A percentile compares a stretch with the other conserved stretches of the same genome.
Conservation (phyloP, 2,329 filamentous ascomycete species). For the Peltaster fructicola region DNA sequence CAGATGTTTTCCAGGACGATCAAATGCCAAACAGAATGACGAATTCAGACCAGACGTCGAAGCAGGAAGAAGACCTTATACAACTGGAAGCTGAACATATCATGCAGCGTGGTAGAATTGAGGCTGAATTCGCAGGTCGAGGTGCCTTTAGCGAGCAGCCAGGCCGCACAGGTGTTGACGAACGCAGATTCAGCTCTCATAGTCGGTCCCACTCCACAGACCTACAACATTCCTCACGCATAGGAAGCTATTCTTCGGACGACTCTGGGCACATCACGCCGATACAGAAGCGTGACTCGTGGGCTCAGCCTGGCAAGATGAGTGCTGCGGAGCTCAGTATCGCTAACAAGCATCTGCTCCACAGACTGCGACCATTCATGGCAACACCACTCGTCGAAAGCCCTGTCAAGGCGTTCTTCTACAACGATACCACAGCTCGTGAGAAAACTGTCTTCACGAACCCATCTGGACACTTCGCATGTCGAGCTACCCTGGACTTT, state of each 20-base stretch:
- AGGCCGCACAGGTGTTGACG: conserved; percentile 27
- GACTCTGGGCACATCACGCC: conserved; percentile 15
- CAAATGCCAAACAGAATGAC: conserved; percentile 24
- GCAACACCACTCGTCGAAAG: conserved; percentile 61
- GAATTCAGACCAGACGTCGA: no score
- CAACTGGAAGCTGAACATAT: conserved; percentile 61
- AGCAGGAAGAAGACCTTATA: conserved; percentile 47
- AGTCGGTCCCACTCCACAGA: conserved; percentile 1
- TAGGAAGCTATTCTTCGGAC: conserved; percentile 9
- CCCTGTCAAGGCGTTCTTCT: conserved; percentile 87
- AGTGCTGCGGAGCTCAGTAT: conserved; percentile 55
- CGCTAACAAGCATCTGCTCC: conserved; percentile 78
- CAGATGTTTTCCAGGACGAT: conserved; percentile 20
- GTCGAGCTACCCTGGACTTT: conserved; percentile 70
- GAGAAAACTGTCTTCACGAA: conserved; percentile 75
- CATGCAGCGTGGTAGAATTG: conserved; percentile 50
- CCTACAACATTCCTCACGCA: neutral
- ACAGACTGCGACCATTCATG: conserved; percentile 74
- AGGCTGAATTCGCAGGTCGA: conserved; percentile 49
- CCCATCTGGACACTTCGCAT: conserved; percentile 71
- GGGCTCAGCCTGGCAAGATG: conserved; percentile 42
- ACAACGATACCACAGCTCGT: conserved; percentile 66
- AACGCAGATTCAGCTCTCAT: conserved; percentile 21
- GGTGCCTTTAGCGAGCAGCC: conserved; percentile 59
- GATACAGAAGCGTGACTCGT: conserved; percentile 31